These are phyloP conservation scores for Gossypium davidsonii DNA, from an alignment of 441 rosid species.

Conservation along the genomic window DNA sequence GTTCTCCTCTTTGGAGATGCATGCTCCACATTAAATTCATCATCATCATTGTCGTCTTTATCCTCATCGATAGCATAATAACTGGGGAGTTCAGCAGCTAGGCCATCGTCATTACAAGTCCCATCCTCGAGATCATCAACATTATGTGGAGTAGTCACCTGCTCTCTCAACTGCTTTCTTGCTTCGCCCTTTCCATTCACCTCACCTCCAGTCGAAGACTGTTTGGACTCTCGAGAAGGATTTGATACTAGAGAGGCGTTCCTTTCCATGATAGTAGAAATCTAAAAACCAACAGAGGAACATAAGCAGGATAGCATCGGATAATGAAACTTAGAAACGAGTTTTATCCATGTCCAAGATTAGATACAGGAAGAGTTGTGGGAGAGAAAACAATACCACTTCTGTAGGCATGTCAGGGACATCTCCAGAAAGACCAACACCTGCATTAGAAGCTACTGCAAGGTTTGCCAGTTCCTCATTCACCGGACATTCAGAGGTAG, in stretches of 20 bases:
- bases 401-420: slow-evolving; percentile 25
- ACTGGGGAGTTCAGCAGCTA: slow-evolving; percentile 25
- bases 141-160: slow-evolving; percentile 17
- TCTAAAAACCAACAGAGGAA: slow-evolving; percentile 19
- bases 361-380: neutral
- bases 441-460: slow-evolving; percentile 20
- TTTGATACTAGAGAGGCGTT: slow-evolving; percentile 23
- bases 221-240: slow-evolving; percentile 20
- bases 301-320: slow-evolving; percentile 6
- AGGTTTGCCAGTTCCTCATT: slow-evolving; percentile 32
- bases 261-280: slow-evolving; percentile 19
- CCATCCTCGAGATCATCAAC: neutral
- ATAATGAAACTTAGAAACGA: neutral
- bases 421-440: slow-evolving; percentile 20
- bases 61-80: slow-evolving; percentile 28
- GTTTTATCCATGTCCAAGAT: slow-evolving; percentile 8
- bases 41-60: slow-evolving; percentile 20
- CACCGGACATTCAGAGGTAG: slow-evolving; percentile 29
- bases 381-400: slow-evolving; percentile 28
- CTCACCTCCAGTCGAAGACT: slow-evolving; percentile 18
- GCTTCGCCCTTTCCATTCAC: slow-evolving; percentile 23
- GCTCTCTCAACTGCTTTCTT: slow-evolving; percentile 22
- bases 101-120: slow-evolving; percentile 6
- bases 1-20: slow-evolving; percentile 26
- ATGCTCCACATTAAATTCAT: slow-evolving; percentile 24